Conservation (phyloP, 2,329 filamentous ascomycete genomes). For the Neonectria hederae region DNA sequence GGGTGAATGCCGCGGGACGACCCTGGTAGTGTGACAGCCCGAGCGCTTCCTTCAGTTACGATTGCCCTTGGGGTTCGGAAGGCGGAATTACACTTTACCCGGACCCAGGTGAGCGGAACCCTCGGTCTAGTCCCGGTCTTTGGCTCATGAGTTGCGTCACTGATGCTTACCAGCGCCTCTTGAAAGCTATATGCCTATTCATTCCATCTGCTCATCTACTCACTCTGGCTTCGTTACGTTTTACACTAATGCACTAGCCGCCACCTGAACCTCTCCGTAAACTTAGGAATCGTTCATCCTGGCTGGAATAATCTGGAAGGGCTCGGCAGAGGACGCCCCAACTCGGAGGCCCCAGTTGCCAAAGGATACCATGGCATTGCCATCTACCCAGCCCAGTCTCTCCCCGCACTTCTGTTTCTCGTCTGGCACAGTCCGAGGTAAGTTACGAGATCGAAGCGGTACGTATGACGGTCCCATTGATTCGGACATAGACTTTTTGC, state of each 20-base stretch:
- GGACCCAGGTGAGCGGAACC: slow-evolving; percentile 20
- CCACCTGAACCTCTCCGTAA: neutral
- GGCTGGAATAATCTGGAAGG: slow-evolving; percentile 62
- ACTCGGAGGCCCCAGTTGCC: slow-evolving; percentile 41
- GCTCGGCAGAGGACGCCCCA: slow-evolving; percentile 51
- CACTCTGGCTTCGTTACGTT: slow-evolving; percentile 13
- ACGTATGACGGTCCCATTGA: slow-evolving; percentile 18
- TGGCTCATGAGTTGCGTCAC: slow-evolving; percentile 37
- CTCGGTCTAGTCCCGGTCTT: slow-evolving; percentile 16
- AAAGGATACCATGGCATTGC: slow-evolving; percentile 57
- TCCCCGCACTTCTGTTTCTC: slow-evolving; percentile 84
- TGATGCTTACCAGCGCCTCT: slow-evolving; percentile 16
- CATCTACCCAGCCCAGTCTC: slow-evolving; percentile 60
- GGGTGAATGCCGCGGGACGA: slow-evolving; percentile 14
- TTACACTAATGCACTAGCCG: slow-evolving; percentile 20
- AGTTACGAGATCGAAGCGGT: slow-evolving; percentile 28
- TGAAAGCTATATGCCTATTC: slow-evolving; percentile 6
- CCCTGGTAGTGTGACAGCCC: neutral
- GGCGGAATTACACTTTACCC: slow-evolving; percentile 38
- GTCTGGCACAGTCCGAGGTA: slow-evolving; percentile 74
- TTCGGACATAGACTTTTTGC: slow-evolving; percentile 79
- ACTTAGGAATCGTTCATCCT: slow-evolving; percentile 48
- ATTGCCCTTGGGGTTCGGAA: neutral
- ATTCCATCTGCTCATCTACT: neutral
- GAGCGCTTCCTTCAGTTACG: neutral